phyloP scores from a whole-genome alignment of 352 stramenopile genomes.

The Phytophthora pluvialis region DNA sequence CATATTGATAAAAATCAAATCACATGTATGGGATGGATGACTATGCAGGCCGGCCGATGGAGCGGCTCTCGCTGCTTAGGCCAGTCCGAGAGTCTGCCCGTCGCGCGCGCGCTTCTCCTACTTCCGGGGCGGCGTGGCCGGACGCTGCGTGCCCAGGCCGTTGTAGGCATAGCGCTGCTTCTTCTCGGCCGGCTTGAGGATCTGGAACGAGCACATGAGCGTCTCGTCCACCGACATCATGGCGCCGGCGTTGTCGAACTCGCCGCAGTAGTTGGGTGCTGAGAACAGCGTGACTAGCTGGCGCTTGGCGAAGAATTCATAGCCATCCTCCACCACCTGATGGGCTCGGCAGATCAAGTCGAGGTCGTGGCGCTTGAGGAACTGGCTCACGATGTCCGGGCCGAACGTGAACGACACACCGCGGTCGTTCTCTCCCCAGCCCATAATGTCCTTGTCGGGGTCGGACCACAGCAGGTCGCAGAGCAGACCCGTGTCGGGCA shows the following conservation, averaged over 20 bases:
- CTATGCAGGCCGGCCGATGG: conserved; percentile 28
- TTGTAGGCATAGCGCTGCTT: conserved; percentile 83
- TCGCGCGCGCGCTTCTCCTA: conserved; percentile 31
- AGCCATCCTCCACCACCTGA: conserved; percentile 99
- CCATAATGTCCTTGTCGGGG: conserved; percentile 88
- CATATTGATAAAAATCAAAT: conserved; percentile 50
- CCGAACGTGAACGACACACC: conserved; percentile 99
- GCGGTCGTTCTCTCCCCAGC: conserved; percentile 97
- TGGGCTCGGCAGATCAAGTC: conserved; percentile 98
- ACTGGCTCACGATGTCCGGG: conserved; percentile 97
- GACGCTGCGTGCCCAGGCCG: conserved; percentile 61
- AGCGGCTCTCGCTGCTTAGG: conserved; percentile 16
- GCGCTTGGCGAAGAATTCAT: conserved; percentile 99
- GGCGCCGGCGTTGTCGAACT: conserved; percentile 99
- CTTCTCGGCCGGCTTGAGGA: conserved; percentile 84
- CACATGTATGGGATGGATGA: conserved; percentile 46
- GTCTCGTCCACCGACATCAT: conserved; percentile 86
- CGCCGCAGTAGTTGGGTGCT: conserved; percentile 99
- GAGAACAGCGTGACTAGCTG: conserved; percentile 99
- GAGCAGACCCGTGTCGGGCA: conserved; percentile 88
- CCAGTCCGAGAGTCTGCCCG: conserved; percentile 16
- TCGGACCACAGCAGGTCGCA: conserved; percentile 92
- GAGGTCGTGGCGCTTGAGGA: conserved; percentile 97
- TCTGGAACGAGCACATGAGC: conserved; percentile 88
- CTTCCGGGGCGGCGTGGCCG: conserved; percentile 65